These are phyloP conservation scores for Polygonum maritimum DNA, from an alignment of 148 eudicot species.

Conservation along the genomic window DNA sequence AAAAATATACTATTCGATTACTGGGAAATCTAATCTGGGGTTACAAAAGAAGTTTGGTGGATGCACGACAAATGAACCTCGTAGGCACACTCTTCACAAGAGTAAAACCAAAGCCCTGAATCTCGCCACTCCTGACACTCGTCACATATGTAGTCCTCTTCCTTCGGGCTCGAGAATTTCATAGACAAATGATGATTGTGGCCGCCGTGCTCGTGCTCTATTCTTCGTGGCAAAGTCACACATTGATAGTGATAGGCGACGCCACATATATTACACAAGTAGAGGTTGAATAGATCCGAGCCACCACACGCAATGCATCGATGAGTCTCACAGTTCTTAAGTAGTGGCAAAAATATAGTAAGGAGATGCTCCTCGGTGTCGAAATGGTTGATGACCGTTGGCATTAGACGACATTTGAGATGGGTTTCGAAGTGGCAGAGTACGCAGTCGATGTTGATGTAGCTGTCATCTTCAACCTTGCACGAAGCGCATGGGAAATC, in stretches of 20 bases:
- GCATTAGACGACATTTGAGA: background rate
- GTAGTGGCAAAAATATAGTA: background rate
- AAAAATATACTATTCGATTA: too few species aligned
- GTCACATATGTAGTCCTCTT: background rate
- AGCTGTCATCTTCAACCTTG: too few species aligned
- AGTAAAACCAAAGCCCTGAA: background rate
- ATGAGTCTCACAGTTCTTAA: background rate
- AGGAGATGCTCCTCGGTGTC: background rate
- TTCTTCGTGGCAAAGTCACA: background rate
- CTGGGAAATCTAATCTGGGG: too few species aligned
- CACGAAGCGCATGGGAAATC: background rate
- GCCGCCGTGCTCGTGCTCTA: background rate
- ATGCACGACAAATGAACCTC: background rate
- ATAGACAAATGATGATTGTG: background rate
- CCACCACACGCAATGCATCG: background rate
- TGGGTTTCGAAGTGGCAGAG: background rate
- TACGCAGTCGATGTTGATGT: too few species aligned
- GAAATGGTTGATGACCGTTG: background rate
- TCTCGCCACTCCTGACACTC: background rate
- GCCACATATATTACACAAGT: background rate
- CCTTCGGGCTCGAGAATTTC: background rate
- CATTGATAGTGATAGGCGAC: background rate
- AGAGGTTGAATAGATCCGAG: background rate
- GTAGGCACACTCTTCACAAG: background rate
- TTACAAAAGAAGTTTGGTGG: too few species aligned